Evolutionary conservation across 495 filamentous ascomycete genomes (phyloP).

Genomic region (Podospora australis): DNA sequence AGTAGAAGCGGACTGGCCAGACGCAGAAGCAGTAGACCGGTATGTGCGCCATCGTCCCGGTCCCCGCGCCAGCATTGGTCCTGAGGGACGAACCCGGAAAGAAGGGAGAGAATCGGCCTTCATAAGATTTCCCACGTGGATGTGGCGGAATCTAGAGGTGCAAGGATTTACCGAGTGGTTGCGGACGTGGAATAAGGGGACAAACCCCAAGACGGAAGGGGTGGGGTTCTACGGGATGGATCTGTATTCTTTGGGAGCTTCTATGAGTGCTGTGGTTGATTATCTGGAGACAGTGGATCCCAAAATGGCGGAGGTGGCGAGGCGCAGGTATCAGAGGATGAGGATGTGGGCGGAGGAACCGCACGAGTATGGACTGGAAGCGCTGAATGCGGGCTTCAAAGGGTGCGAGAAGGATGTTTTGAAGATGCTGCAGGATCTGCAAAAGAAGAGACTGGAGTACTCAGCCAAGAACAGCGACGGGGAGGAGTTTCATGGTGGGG

Average conservation of each 20-base stretch:
- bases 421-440: constrained; percentile 39
- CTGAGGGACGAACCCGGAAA: constrained; percentile 4
- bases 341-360: constrained; percentile 50
- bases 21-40: constrained; percentile 51
- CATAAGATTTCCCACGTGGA: constrained; percentile 54
- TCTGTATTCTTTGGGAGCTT: constrained; percentile 49
- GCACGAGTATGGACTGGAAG: constrained; percentile 44
- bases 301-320: constrained; percentile 39
- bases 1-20: constrained; percentile 55
- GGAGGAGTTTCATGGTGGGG: constrained; percentile 47
- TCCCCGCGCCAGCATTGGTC: constrained; percentile 23
- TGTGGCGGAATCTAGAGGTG: constrained; percentile 55
- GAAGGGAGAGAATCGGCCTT: constrained; percentile 37
- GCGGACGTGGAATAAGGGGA: constrained; percentile 36
- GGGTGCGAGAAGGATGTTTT: constrained; percentile 47
- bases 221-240: constrained; percentile 51
- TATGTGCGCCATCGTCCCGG: constrained; percentile 41
- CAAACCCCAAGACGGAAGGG: constrained; percentile 25
- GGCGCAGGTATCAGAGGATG: constrained; percentile 42
- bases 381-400: constrained; percentile 35
- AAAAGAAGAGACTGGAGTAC: constrained; percentile 43
- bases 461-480: constrained; percentile 28
- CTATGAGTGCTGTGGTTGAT: constrained; percentile 45
- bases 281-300: constrained; percentile 48
- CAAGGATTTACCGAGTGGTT: constrained; percentile 55